Evolutionary conservation across 768 basidiomycete species (phyloP).

Genomic region (Mycena haematopus): DNA sequence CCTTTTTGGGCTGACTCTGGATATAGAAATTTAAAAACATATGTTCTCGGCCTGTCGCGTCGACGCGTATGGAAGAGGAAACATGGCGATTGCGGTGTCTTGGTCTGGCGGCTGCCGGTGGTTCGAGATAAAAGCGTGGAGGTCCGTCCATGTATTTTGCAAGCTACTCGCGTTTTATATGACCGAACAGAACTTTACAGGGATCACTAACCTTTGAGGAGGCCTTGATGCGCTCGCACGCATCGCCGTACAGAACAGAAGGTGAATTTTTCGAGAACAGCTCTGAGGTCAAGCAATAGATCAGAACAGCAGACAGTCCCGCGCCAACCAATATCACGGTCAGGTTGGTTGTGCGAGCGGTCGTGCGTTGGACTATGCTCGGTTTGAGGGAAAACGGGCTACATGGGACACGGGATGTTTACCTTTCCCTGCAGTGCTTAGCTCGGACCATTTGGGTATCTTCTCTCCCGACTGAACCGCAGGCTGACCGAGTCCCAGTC

Average conservation of each 20-base stretch:
- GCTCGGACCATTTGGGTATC: conserved; percentile 79
- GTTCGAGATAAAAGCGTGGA: conserved; percentile 81
- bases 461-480: conserved; percentile 58
- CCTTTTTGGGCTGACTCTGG: conserved; percentile 60
- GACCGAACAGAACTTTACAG: neutral
- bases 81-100: conserved; percentile 86
- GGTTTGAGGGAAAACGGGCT: neutral
- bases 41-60: conserved; percentile 78
- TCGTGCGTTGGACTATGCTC: conserved; percentile 52
- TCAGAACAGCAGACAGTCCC: conserved; percentile 74
- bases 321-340: conserved; percentile 78
- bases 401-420: conserved; percentile 27
- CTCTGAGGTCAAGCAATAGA: conserved; percentile 83
- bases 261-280: conserved; percentile 90
- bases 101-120: conserved; percentile 75
- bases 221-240: conserved; percentile 58
- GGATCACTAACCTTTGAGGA: conserved; percentile 49
- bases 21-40: conserved; percentile 87
- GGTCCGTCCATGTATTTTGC: conserved; percentile 71
- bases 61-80: conserved; percentile 76
- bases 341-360: conserved; percentile 56
- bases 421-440: conserved; percentile 82
- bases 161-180: conserved; percentile 52
- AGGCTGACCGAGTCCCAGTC: conserved; percentile 69
- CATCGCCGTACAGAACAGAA: conserved; percentile 75